Evolutionary conservation across 202 grass and related monocot species (phyloP), one percentile per base, ranked within the genome.

Genomic region (Bolboschoenoplectus hybrid): DNA sequence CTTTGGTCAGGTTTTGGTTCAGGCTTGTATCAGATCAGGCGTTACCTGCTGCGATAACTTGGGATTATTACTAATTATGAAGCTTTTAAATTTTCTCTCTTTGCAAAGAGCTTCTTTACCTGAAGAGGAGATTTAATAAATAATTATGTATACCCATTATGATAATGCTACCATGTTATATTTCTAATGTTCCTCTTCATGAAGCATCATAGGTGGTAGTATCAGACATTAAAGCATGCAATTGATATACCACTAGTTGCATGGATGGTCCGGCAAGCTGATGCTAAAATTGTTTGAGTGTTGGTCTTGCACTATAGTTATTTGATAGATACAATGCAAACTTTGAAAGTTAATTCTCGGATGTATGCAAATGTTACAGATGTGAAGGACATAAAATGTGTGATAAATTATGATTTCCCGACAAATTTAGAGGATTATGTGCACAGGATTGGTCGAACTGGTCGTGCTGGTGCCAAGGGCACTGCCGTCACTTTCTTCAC

Each of bases 331-430:
- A 80, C 35, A 44, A 6, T 61, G 36, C 4, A 46, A 0, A 5
- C 9, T 62, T 62, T 34, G 36, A 36, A 63, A 69, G 20, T n/a
- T 86, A 36, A 53, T 74, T 74, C 51, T 77, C 13, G 3, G 36
- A 60, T 60, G 73, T 56, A 74, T 86, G 40, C 81, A 81, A 79
- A 80, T 86, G 86, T 90, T 94, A 82, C 97, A 99, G 97, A 99
- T 84, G 97, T 99, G 58, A 99, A 99, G 86, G 93, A 99, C 86
- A 99, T 96, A 91, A 99, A 99, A 85, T 99, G 97, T 51, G 97
- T 99, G 68, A 88, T 99, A 84, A 99, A 99, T 88, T 99, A 88
- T 91, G 97, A 99, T 88, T 99, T 99, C 58, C 97, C 97, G 50
- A 96, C 91, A 50, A 92, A 88, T 77, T 85, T 99, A 19, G 97